Conservation (phyloP, 257 asterid species). For the Solanum pinnatisectum region DNA sequence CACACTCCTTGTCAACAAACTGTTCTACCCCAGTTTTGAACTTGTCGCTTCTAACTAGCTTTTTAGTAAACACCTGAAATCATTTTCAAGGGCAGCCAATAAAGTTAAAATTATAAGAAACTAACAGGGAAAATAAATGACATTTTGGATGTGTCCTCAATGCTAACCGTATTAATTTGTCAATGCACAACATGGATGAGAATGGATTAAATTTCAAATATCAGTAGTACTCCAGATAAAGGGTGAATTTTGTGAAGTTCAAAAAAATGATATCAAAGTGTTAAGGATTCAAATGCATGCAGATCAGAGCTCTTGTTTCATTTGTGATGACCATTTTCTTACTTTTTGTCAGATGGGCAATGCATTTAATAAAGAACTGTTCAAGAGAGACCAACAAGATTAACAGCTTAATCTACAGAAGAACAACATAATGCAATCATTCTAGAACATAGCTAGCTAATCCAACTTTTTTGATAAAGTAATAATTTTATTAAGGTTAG, state of each 20-base stretch:
- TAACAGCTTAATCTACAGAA: neutral
- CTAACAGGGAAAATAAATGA: neutral
- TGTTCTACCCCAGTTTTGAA: constrained; percentile 62
- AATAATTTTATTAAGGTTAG: neutral
- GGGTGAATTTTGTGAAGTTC: neutral
- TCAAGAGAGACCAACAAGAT: neutral
- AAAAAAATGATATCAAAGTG: neutral
- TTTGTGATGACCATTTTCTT: neutral
- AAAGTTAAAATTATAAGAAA: neutral
- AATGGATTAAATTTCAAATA: neutral
- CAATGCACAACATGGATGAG: neutral
- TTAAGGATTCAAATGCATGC: neutral
- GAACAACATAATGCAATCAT: neutral
- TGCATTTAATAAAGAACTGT: neutral
- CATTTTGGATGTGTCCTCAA: neutral
- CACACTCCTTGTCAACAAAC: constrained; percentile 32
- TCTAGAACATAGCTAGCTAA: neutral
- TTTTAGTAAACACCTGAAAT: constrained; percentile 58
- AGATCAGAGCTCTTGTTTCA: neutral
- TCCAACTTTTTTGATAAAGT: neutral
- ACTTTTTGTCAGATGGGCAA: neutral
- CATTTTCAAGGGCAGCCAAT: neutral
- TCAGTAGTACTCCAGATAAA: neutral
- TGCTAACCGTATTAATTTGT: neutral
- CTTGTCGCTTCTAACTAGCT: constrained; percentile 59